These are phyloP conservation scores for Alopecurus myosuroides DNA, from an alignment of 176 grass and related monocot genomes.

Conservation along the genomic window DNA sequence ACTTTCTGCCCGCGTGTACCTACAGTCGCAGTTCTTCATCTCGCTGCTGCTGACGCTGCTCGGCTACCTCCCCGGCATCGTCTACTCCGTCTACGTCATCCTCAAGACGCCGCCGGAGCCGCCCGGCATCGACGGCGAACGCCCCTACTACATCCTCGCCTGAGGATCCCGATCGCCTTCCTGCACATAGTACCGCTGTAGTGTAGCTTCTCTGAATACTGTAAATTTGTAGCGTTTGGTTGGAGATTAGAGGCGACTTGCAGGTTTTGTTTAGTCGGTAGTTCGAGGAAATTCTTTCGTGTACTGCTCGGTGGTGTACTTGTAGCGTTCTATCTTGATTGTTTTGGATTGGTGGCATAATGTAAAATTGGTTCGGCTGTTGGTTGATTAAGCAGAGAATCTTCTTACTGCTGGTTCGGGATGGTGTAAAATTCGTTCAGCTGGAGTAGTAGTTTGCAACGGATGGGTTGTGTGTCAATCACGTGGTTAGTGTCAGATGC, in stretches of 20 bases:
- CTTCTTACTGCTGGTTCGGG: no score
- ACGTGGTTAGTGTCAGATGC: no score
- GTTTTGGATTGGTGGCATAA: background rate
- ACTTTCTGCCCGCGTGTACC: background rate
- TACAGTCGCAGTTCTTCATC: slow-evolving; percentile 50
- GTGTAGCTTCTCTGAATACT: background rate
- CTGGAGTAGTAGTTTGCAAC: background rate
- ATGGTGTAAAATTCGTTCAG: no score
- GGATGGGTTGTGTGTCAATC: background rate
- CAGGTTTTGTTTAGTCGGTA: background rate
- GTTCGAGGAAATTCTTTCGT: background rate
- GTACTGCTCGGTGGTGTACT: background rate
- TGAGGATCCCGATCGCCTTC: background rate
- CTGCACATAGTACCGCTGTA: background rate
- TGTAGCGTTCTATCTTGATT: background rate
- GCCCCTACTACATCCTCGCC: slow-evolving; percentile 46
- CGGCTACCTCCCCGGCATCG: slow-evolving; percentile 52
- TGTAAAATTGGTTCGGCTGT: background rate
- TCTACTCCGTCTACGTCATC: slow-evolving; percentile 59
- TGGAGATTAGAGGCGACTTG: background rate
- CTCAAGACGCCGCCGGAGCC: slow-evolving; percentile 42
- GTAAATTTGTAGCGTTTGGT: background rate
- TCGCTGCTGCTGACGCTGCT: slow-evolving; percentile 27
- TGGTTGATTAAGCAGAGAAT: background rate
- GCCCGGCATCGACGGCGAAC: slow-evolving; percentile 43